Percentiles rank a stretch among this genome's conserved stretches.
These are phyloP conservation scores for Hymenoscyphus occultus DNA, from an alignment of 2,329 filamentous ascomycete species.

Conservation along the genomic window DNA sequence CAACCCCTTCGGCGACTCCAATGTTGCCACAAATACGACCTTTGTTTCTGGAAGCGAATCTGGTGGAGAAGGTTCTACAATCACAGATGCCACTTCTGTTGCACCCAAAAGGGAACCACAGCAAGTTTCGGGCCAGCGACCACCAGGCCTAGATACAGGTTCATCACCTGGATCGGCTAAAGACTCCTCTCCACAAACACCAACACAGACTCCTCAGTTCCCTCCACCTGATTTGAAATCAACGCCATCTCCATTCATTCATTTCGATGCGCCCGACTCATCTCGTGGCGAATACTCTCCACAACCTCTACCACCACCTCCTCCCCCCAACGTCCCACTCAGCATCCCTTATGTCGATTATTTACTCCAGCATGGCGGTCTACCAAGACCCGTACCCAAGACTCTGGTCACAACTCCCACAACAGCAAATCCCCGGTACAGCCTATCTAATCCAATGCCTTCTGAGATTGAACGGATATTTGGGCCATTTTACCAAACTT, in stretches of 20 bases:
- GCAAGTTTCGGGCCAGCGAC: conserved; percentile 39
- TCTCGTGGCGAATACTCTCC: conserved; percentile 33
- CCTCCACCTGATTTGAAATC: conserved; percentile 33
- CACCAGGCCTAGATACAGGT: conserved; percentile 30
- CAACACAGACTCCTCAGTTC: conserved; percentile 54
- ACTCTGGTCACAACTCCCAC: conserved; percentile 67
- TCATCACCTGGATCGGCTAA: conserved; percentile 49
- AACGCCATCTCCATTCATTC: conserved; percentile 35
- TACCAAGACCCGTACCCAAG: conserved; percentile 68
- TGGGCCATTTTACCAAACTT: conserved; percentile 73
- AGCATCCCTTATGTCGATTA: conserved; percentile 87
- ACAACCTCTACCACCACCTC: conserved; percentile 70
- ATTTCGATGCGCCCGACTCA: conserved; percentile 37
- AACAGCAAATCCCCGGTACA: conserved; percentile 45
- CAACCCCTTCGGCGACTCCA: conserved; percentile 23
- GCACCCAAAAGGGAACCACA: conserved; percentile 36
- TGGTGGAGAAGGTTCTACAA: conserved; percentile 35
- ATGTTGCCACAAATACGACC: conserved; percentile 17
- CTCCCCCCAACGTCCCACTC: conserved; percentile 53
- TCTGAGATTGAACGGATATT: conserved; percentile 73
- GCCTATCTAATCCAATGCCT: conserved; percentile 25
- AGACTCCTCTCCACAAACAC: conserved; percentile 59
- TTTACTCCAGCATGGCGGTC: conserved; percentile 81
- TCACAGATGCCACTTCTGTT: conserved; percentile 41
- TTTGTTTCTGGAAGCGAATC: conserved; percentile 30